These are phyloP conservation scores for Biscogniauxia marginata DNA, from an alignment of 2,329 filamentous ascomycete genomes.

Conservation along the genomic window DNA sequence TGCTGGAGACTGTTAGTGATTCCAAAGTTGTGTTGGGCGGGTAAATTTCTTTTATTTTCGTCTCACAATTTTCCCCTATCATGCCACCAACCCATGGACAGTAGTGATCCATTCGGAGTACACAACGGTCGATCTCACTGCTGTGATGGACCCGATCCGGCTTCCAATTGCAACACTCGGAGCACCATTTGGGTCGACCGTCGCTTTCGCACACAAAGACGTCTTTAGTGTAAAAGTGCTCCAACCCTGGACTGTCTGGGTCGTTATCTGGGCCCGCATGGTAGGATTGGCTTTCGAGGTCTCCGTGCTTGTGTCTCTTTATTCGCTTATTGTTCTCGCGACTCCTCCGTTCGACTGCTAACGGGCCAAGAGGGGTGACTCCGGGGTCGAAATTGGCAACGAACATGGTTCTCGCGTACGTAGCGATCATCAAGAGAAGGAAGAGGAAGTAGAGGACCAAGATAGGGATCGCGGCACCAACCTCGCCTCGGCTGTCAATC, in stretches of 20 bases:
- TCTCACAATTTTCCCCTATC: constrained; percentile 72
- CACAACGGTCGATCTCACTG: constrained; percentile 76
- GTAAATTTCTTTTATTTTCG: not conserved
- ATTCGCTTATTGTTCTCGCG: constrained; percentile 23
- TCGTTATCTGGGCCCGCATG: constrained; percentile 41
- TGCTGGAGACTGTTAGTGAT: constrained; percentile 41
- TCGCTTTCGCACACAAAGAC: constrained; percentile 81
- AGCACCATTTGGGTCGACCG: constrained; percentile 85
- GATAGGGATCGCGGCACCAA: constrained; percentile 64
- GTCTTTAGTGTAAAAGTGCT: constrained; percentile 77
- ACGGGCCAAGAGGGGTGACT: constrained; percentile 64
- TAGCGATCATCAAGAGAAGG: constrained; percentile 61
- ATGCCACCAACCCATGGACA: constrained; percentile 97
- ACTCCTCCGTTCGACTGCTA: constrained; percentile 27
- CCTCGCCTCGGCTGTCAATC: constrained; percentile 46
- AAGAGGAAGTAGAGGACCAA: constrained; percentile 72
- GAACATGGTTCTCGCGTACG: constrained; percentile 71
- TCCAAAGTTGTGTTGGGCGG: not conserved
- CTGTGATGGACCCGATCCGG: constrained; percentile 86
- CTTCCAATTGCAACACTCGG: constrained; percentile 81
- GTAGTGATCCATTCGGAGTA: constrained; percentile 90
- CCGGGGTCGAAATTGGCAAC: constrained; percentile 71
- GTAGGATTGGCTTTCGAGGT: constrained; percentile 37
- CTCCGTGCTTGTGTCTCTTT: constrained; percentile 18
- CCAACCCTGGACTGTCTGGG: constrained; percentile 66